Percentiles rank a stretch among this genome's conserved stretches.
Evolutionary conservation across 1,284 basidiomycete species (phyloP).

Genomic region (Ceratobasidium sp.): DNA sequence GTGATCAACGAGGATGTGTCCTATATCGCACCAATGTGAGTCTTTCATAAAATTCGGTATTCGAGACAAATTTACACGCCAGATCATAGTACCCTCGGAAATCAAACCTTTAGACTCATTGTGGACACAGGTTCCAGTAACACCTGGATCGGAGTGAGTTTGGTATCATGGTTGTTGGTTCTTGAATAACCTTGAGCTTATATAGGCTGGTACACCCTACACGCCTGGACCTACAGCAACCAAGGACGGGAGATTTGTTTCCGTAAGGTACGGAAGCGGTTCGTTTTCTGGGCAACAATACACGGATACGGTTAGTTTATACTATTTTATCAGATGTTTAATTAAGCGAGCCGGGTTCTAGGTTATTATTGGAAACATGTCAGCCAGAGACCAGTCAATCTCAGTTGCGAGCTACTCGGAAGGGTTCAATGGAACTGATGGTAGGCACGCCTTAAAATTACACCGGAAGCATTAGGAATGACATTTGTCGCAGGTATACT

Average conservation of each 20-base stretch:
- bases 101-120: constrained; percentile 41
- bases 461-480: background rate
- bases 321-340: background rate
- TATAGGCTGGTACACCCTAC: constrained; percentile 21
- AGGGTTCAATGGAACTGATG: constrained; percentile 31
- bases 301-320: constrained; percentile 39
- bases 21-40: constrained; percentile 24
- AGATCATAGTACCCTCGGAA: constrained; percentile 18
- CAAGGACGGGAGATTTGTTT: constrained; percentile 14
- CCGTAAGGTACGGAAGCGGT: constrained; percentile 44
- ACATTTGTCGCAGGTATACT: constrained; percentile 40
- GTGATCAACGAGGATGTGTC: constrained; percentile 25
- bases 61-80: background rate
- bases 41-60: background rate
- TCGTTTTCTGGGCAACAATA: constrained; percentile 41
- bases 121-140: constrained; percentile 46
- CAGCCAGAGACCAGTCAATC: constrained; percentile 32
- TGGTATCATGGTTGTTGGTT: background rate
- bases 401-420: constrained; percentile 30
- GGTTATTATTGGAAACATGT: constrained; percentile 1
- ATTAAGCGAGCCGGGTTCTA: background rate
- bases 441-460: background rate
- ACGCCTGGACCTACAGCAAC: constrained; percentile 11
- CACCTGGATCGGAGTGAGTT: constrained; percentile 45
- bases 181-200: background rate